Conservation (phyloP, 305 asterid genomes). For the Stenogyne calaminthoides region DNA sequence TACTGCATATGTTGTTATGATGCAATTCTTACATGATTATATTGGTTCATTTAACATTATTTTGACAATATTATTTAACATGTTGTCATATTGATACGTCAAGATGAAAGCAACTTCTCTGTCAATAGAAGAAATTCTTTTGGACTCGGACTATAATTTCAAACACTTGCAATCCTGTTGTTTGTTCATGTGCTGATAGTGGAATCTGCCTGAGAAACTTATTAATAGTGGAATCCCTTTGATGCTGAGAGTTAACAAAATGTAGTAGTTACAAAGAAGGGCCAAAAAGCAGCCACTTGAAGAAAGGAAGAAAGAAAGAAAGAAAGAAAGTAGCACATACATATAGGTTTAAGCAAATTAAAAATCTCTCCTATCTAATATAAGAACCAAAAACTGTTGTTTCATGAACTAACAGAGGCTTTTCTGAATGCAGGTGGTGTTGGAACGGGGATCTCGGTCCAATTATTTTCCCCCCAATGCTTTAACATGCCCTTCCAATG, state of each 20-base stretch:
- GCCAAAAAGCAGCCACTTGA: not conserved
- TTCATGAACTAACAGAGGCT: constrained; percentile 22
- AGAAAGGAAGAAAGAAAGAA: not conserved
- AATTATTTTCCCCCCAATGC: constrained; percentile 72
- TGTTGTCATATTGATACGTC: too few relatives aligned
- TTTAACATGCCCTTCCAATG: constrained; percentile 57
- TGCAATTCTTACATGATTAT: too few relatives aligned
- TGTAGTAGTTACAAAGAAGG: too few relatives aligned
- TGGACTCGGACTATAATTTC: too few relatives aligned
- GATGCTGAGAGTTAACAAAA: not conserved
- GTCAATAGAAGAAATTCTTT: too few relatives aligned
- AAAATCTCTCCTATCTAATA: not conserved
- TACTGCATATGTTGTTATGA: too few relatives aligned
- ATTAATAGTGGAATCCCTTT: not conserved
- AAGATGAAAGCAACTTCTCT: too few relatives aligned
- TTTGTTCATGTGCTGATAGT: too few relatives aligned
- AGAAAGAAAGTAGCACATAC: not conserved
- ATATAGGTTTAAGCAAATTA: not conserved
- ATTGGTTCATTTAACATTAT: too few relatives aligned
- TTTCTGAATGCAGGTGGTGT: constrained; percentile 44
- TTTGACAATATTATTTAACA: too few relatives aligned
- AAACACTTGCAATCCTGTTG: too few relatives aligned
- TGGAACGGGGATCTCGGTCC: constrained; percentile 40
- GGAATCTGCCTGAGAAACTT: not conserved
- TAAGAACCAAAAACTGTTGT: not conserved